Evolutionary conservation across 108 stramenopile genomes (phyloP), one percentile per base, ranked within the genome.

Genomic region (Pseudonitzschia pungens): DNA sequence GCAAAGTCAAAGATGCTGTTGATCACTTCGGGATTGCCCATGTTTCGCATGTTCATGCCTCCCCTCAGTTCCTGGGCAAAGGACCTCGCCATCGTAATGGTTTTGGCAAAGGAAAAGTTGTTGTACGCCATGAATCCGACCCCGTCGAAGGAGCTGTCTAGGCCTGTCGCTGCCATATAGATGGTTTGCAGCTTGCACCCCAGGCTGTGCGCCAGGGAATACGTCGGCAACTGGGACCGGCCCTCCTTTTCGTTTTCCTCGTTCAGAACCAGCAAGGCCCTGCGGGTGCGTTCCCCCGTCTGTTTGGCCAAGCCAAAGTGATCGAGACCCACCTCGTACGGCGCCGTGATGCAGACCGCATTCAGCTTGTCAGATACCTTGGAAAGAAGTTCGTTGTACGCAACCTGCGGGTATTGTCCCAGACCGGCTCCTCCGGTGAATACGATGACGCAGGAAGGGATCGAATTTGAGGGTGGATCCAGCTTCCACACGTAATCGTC

Each of bases 341-440:
- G 92, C 40, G 86, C 87, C 18, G 92, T 84, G 29, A 94, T 69
- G 24, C 91, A 71, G 0, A 89, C 84, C 5, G 90, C 90, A 81
- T 89, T 89, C 62, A 84, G 80, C 53, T 68, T 57, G 22, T 78
- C 51, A 12, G 87, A 82, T 24, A 94, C 26, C 22, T 83, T 68
- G 24, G 68, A 42, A 14, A 89, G 62, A 7, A 94, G 84, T 68
- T 88, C 67, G 27, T 78, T 80, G 68, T 94, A 94, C 14, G 89
- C 85, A 54, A 94, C 87, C 65, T 94, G 92, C 15, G 92, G 92
- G 65, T 82, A 94, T 54, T 86, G 83, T 12, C 92, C 92, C 42
- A 94, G 66, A 3, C 87, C 90, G 21, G 92, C 92, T 9, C 92
- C 92, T 26, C 92, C 92, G 16, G 87, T 70, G 67, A 94, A 94